These are phyloP conservation scores for Populus hybrid DNA, from an alignment of 441 rosid species.

Conservation along the genomic window DNA sequence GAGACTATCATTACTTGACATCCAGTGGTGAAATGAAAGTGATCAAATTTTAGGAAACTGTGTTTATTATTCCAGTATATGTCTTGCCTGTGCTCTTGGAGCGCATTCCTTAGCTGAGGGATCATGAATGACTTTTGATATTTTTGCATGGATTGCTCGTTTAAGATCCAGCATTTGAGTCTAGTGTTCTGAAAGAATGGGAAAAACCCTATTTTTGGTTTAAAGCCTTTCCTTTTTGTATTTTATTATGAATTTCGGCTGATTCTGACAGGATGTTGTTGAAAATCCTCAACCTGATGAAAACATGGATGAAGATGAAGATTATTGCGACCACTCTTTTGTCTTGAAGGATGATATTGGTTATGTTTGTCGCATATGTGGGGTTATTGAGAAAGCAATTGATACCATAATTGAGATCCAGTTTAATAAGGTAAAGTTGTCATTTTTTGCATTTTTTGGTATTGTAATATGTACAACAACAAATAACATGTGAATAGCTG, in stretches of 20 bases:
- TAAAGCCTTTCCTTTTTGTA: conserved; percentile 10
- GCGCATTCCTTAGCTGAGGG: not conserved
- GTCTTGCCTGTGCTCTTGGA: not conserved
- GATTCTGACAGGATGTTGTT: conserved; percentile 41
- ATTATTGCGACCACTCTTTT: conserved; percentile 65
- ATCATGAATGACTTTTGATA: not conserved
- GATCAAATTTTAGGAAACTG: not conserved
- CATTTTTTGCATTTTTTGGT: not conserved
- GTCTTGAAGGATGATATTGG: conserved; percentile 79
- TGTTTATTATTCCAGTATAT: conserved; percentile 2
- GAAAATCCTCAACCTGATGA: conserved; percentile 42
- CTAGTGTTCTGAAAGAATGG: not conserved
- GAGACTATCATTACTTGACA: not conserved
- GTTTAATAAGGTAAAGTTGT: conserved; percentile 55
- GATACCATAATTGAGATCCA: conserved; percentile 71
- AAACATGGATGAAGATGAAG: conserved; percentile 37
- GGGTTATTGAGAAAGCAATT: conserved; percentile 59
- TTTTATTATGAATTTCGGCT: conserved; percentile 21
- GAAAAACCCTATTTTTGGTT: not conserved
- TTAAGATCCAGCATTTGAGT: not conserved
- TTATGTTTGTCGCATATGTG: conserved; percentile 77
- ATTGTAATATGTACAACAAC: not conserved
- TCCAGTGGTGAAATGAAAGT: not conserved
- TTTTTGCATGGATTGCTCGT: not conserved
- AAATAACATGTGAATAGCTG: not conserved